A percentile compares a stretch with the other conserved stretches of the same genome.
Evolutionary conservation across 1,284 basidiomycete species (phyloP).

Genomic region (Wallemia hederae): DNA sequence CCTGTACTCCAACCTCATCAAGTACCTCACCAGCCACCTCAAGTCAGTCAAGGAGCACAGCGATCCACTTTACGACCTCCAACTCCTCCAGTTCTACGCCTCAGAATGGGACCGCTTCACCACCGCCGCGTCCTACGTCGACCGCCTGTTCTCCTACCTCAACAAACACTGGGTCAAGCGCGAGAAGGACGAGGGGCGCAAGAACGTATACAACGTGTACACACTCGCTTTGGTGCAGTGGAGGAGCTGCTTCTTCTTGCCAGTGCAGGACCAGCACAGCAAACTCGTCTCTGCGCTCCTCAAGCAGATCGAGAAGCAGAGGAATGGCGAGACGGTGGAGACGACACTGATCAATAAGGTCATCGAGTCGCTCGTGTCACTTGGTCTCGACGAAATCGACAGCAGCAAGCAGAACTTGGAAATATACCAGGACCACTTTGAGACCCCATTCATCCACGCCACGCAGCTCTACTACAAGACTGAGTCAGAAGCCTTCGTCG

Average conservation of each 20-base stretch:
- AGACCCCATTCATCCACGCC: conserved; percentile 56
- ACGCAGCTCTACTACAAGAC: conserved; percentile 75
- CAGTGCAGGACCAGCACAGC: conserved; percentile 42
- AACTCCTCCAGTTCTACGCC: conserved; percentile 70
- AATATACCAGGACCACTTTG: conserved; percentile 77
- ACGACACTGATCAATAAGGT: conserved; percentile 82
- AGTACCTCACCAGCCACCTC: conserved; percentile 56
- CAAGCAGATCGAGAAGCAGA: conserved; percentile 64
- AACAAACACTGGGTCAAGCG: conserved; percentile 99
- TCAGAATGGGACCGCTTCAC: conserved; percentile 89
- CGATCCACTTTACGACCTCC: conserved; percentile 52
- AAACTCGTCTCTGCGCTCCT: conserved; percentile 70
- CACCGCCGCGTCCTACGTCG: conserved; percentile 81
- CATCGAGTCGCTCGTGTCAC: conserved; percentile 82
- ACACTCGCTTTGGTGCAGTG: conserved; percentile 88
- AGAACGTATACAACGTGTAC: conserved; percentile 81
- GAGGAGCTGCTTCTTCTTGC: conserved; percentile 70
- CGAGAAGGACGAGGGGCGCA: conserved; percentile 89
- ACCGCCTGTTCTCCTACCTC: conserved; percentile 80
- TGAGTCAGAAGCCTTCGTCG: conserved; percentile 71
- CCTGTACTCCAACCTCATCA: conserved; percentile 62
- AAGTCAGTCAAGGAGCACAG: conserved; percentile 36
- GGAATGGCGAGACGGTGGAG: conserved; percentile 83
- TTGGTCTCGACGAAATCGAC: conserved; percentile 75
- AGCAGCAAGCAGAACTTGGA: conserved; percentile 76